phyloP scores from a whole-genome alignment of 805 yeast genomes.

The Yarrowia phangngaensis region DNA sequence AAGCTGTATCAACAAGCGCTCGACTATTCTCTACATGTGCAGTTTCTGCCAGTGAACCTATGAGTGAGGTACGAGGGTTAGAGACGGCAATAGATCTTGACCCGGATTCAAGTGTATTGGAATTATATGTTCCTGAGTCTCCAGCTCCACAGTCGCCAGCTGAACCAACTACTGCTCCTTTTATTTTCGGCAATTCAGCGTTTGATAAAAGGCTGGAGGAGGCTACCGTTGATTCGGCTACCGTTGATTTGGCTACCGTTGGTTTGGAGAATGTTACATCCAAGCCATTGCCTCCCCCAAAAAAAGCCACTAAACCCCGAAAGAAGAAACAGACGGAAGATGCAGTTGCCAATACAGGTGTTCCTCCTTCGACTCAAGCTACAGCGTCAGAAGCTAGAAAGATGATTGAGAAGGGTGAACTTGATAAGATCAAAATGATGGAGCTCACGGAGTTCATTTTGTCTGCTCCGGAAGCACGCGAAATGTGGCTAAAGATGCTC shows the following conservation, averaged over 20 bases:
- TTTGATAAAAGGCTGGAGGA: neutral
- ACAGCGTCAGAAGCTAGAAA: constrained; percentile 1
- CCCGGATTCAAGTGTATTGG: neutral
- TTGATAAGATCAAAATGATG: constrained; percentile 31
- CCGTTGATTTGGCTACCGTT: no score
- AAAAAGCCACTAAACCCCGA: no score
- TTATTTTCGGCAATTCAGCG: neutral
- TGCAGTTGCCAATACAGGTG: neutral
- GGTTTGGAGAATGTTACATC: no score
- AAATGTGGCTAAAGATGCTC: constrained; percentile 11
- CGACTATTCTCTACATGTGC: no score
- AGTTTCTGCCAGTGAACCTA: no score
- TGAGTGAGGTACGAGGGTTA: no score
- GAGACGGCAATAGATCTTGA: neutral
- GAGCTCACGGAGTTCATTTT: constrained; percentile 7
- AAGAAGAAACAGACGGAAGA: neutral
- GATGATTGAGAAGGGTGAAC: constrained; percentile 38
- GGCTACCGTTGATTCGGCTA: no score
- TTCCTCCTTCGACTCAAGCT: neutral
- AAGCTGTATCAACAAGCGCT: no score
- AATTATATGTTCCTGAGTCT: neutral
- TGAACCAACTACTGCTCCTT: neutral
- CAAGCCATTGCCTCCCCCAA: no score
- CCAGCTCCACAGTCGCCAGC: constrained; percentile 13
- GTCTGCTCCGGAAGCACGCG: constrained; percentile 19